These are phyloP conservation scores for Xylaria scruposa DNA, from an alignment of 495 filamentous ascomycete species.

Conservation along the genomic window DNA sequence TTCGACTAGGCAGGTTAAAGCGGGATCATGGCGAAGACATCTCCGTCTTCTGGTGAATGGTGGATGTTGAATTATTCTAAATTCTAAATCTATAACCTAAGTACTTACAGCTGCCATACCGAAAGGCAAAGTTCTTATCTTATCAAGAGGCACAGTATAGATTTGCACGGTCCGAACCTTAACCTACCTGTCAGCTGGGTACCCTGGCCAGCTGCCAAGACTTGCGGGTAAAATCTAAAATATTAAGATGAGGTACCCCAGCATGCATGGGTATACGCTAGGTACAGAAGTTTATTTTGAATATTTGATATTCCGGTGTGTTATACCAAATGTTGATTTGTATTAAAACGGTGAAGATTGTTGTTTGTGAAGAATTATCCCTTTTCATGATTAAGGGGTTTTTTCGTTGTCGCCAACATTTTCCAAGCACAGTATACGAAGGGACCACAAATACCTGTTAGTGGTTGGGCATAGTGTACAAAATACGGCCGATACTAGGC, in stretches of 20 bases:
- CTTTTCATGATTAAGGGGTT: background rate
- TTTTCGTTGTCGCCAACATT: background rate
- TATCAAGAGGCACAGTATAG: background rate
- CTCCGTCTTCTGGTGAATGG: slow-evolving; percentile 14
- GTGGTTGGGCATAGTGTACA: background rate
- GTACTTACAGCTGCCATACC: background rate
- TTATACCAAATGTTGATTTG: background rate
- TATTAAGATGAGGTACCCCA: background rate
- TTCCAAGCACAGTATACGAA: background rate
- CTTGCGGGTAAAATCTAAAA: background rate
- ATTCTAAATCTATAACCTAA: background rate
- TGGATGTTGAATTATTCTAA: background rate
- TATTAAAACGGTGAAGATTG: too few relatives aligned
- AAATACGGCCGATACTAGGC: background rate
- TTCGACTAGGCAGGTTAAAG: background rate
- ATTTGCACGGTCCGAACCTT: background rate
- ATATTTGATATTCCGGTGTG: background rate
- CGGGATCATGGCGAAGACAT: slow-evolving; percentile 2
- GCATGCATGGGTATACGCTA: background rate
- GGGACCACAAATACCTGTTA: background rate
- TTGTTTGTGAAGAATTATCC: background rate
- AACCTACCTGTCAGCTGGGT: background rate
- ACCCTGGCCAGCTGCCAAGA: background rate
- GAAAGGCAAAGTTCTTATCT: slow-evolving; percentile 9
- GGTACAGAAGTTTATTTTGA: background rate